These are phyloP conservation scores for Trypanosoma boissoni DNA, from an alignment of 208 protist species.

Conservation along the genomic window DNA sequence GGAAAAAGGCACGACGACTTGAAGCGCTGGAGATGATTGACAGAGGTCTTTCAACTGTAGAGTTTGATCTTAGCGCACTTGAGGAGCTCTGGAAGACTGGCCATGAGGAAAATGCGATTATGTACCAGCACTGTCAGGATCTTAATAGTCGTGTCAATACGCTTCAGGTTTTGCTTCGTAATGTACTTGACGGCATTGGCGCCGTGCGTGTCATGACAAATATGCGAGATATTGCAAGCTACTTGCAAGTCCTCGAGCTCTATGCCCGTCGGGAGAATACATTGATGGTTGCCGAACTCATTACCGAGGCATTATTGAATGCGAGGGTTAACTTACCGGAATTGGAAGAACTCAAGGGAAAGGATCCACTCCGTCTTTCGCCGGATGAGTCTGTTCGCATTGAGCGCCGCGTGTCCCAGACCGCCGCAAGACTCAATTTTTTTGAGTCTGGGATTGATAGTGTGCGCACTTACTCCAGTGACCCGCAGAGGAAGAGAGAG, in stretches of 20 bases:
- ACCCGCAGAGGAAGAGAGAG: constrained; percentile 58
- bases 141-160: constrained; percentile 51
- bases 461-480: constrained; percentile 68
- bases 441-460: constrained; percentile 50
- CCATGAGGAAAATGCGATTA: constrained; percentile 70
- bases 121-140: constrained; percentile 75
- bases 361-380: constrained; percentile 1
- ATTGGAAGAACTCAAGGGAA: constrained; percentile 4
- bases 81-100: constrained; percentile 77
- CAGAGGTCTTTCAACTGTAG: constrained; percentile 64
- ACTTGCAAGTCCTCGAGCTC: constrained; percentile 76
- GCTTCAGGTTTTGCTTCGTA: constrained; percentile 58
- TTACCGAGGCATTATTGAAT: constrained; percentile 55
- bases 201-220: constrained; percentile 50
- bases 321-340: neutral
- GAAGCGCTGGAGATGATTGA: constrained; percentile 37
- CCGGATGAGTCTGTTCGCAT: constrained; percentile 15
- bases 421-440: constrained; percentile 39
- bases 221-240: constrained; percentile 40
- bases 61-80: constrained; percentile 75
- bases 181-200: constrained; percentile 77
- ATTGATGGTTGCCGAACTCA: constrained; percentile 46
- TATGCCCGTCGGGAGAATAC: constrained; percentile 71
- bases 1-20: constrained; percentile 40
- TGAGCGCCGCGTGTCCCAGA: constrained; percentile 23